Base-by-base conservation (phyloP, 2,329 filamentous ascomycete genomes). In the Simplicillium aogashimaense region DNA sequence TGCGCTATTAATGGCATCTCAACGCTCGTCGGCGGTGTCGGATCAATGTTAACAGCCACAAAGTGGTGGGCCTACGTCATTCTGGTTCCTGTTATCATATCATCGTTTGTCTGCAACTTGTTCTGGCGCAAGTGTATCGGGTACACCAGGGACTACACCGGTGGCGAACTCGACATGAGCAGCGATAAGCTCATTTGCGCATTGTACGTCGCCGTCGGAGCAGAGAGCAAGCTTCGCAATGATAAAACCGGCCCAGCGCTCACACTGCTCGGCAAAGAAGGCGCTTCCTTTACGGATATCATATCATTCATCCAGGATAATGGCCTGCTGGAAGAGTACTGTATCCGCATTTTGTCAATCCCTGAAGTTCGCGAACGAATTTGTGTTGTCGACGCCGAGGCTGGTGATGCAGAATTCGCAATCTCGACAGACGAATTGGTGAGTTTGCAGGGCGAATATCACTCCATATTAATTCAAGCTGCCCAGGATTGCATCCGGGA, bases 31-130 rank as follows among this genome's bases (percentile, higher is more conserved):
- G 68, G 69, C 4, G 69, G 69, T 6, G 65, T 61, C 1, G 70
- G 61, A 2, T 71, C 69, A 0, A 60, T 75, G 56, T 50, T 73
- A 3, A 74, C 70, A 0, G 64, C 70, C 0, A 67, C 64, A 3
- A 48, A 53, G 20, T 76, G 72, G 72, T 70, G 65, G 62, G 72
- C 66, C 2, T 76, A 76, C 37, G 56, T 72, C 0, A 57, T 74
- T 0, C 52, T 75, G 4, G 57, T 67, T 3, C 72, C 71, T 0
- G 72, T 72, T 45, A 68, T 75, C 8, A 41, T 67, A 3, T 55
- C 61, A 0, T 61, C 67, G 1, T 55, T 69, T 2, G 52, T 64
- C 7, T 67, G 65, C 49, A 74, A 74, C 38, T 53, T 61, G n/a
- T 64, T 68, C 52, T 74, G 68, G 66, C 54, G 70, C 2, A 51